Evolutionary conservation across 2,329 filamentous ascomycete species (phyloP), one percentile per base, ranked within the genome.

Genomic region (Ophiocordyceps camponoti-rufipedis): DNA sequence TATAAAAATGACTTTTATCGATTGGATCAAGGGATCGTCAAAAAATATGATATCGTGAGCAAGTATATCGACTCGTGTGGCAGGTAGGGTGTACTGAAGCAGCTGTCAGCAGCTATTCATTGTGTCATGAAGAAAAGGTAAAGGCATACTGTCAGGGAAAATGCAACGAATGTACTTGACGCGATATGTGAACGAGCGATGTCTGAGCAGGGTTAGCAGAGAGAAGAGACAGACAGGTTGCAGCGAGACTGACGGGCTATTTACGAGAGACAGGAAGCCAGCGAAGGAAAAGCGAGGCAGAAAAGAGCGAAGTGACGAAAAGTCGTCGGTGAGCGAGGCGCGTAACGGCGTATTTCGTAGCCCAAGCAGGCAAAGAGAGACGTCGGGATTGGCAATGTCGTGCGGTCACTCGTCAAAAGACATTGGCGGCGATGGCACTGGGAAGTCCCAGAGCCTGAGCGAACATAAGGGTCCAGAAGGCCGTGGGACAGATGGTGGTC

Each of bases 121-220:
- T 18, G 6, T 39, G 8, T 8, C 1, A 19, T 4, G 7, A 11
- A 16, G 6, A 10, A 3, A 5, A 8, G 18, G n/a, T 18, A 19
- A 31, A 2, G 12, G n/a, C 35, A 16, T 39, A 62, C 59, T 68
- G 70, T 72, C 69, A 72, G 68, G 62, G 58, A 55, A 53, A 55
- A 58, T 61, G 54, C 53, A 75, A 72, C 65, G 73, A 76, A 64
- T 72, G 72, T 72, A 74, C 66, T 72, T 74, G 72, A 75, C 70
- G 65, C 28, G 14, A 58, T 54, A 52, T 64, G 64, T 69, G 67
- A 73, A 74, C 56, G 68, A 74, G 63, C 58, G 70, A 69, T 53
- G 48, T 58, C 56, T 59, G 31, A 2, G 12, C 16, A 12, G 12
- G 7, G 16, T 43, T 12, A 32, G 39, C 39, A 10, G 13, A 7